Evolutionary conservation across 2,329 filamentous ascomycete species (phyloP).

Genomic region (Aspergillus jensenii): DNA sequence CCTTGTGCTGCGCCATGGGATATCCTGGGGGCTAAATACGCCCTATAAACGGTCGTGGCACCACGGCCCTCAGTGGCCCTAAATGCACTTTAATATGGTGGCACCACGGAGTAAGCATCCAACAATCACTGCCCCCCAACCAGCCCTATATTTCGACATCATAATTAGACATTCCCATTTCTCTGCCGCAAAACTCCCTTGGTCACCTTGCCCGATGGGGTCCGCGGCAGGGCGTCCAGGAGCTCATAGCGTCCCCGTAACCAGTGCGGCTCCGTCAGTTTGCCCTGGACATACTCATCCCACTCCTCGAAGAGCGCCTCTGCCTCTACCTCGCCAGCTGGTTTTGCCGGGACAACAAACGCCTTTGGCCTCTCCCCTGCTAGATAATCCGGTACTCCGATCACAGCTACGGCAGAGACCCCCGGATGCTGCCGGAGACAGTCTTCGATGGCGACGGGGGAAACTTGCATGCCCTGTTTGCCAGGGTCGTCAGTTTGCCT

Average conservation of each 20-base stretch:
- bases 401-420: neutral
- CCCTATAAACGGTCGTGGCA: too few species aligned
- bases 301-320: neutral
- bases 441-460: constrained; percentile 1
- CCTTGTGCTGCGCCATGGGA: too few species aligned
- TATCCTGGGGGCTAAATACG: too few species aligned
- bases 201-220: neutral
- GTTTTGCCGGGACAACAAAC: neutral
- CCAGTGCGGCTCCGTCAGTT: constrained; percentile 3
- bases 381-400: constrained; percentile 3
- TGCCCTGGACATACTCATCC: constrained; percentile 1
- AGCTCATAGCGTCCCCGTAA: neutral
- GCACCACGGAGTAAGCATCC: too few species aligned
- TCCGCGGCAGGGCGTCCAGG: neutral
- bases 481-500: neutral
- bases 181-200: too few species aligned
- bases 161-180: too few species aligned
- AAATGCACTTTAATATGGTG: too few species aligned
- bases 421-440: neutral
- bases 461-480: constrained; percentile 3
- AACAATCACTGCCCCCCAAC: too few species aligned
- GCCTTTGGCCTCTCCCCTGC: constrained; percentile 3
- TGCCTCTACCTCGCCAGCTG: neutral
- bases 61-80: too few species aligned
- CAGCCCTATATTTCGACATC: too few species aligned